These are phyloP conservation scores for Piper longum DNA, from an alignment of 164 flowering plant species.

Conservation along the genomic window DNA sequence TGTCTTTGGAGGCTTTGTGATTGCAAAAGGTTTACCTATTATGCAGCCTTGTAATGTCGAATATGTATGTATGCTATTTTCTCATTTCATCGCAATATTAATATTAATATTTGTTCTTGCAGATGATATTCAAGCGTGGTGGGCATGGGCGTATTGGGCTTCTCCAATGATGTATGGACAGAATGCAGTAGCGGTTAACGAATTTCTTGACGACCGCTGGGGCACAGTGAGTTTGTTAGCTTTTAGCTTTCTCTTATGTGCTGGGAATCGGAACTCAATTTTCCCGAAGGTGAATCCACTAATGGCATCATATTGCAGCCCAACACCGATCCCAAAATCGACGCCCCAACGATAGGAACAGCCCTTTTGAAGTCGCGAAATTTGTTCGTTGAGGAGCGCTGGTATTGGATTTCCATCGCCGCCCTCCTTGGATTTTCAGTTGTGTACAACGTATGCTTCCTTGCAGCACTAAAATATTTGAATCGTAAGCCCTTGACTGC, in stretches of 20 bases:
- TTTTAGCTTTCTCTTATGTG: not conserved
- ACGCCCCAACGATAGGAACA: slow-evolving; percentile 35
- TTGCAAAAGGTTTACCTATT: slow-evolving; percentile 26
- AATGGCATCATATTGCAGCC: too few relatives aligned
- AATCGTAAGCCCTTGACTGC: slow-evolving; percentile 22
- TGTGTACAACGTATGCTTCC: slow-evolving; percentile 38
- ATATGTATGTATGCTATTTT: too few relatives aligned
- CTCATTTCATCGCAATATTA: too few relatives aligned
- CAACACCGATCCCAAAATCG: slow-evolving; percentile 19
- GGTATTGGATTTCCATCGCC: slow-evolving; percentile 51
- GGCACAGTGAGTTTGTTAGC: slow-evolving; percentile 7
- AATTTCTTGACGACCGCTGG: slow-evolving; percentile 55
- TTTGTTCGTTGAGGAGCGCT: slow-evolving; percentile 27
- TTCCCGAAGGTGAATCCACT: too few relatives aligned
- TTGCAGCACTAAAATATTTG: slow-evolving; percentile 35
- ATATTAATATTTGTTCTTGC: too few relatives aligned
- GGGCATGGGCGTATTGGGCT: slow-evolving; percentile 20
- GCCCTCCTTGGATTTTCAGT: slow-evolving; percentile 39
- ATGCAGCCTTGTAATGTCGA: too few relatives aligned
- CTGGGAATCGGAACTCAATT: too few relatives aligned
- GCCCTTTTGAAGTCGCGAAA: slow-evolving; percentile 36
- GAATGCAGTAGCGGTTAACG: slow-evolving; percentile 42
- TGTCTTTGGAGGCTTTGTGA: slow-evolving; percentile 49
- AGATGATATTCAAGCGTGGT: slow-evolving; percentile 43
- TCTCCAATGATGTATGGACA: slow-evolving; percentile 34